Conservation (phyloP, 495 filamentous ascomycete genomes). For the Pyronema omphalodes region DNA sequence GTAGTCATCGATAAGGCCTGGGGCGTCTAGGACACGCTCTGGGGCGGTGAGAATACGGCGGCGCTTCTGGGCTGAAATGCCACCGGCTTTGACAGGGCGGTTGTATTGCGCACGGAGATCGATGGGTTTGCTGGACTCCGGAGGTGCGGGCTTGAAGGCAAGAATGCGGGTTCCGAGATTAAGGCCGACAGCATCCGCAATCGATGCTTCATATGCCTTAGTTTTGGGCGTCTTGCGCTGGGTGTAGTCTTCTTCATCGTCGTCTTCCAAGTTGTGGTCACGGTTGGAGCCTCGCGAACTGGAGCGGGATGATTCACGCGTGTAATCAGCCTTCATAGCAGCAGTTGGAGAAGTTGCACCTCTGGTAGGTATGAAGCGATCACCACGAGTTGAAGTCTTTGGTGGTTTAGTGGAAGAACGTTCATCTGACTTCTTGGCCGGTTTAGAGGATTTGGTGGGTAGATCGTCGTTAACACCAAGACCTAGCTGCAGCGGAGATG, state of each 20-base stretch:
- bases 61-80: slow-evolving; percentile 61
- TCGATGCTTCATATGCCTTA: slow-evolving; percentile 77
- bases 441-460: slow-evolving; percentile 55
- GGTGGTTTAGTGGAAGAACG: slow-evolving; percentile 35
- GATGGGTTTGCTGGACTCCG: slow-evolving; percentile 93
- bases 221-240: slow-evolving; percentile 65
- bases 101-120: slow-evolving; percentile 97
- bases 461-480: slow-evolving; percentile 85
- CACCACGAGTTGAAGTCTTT: slow-evolving; percentile 73
- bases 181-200: slow-evolving; percentile 84
- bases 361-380: slow-evolving; percentile 92
- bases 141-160: slow-evolving; percentile 93
- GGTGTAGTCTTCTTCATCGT: slow-evolving; percentile 37
- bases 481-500: slow-evolving; percentile 62
- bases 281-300: slow-evolving; percentile 30
- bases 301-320: slow-evolving; percentile 28
- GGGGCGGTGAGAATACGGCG: slow-evolving; percentile 84
- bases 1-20: slow-evolving; percentile 92
- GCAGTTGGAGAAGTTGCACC: slow-evolving; percentile 72
- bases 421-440: slow-evolving; percentile 53
- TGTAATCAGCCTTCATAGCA: slow-evolving; percentile 53
- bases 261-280: slow-evolving; percentile 8
- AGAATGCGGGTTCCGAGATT: slow-evolving; percentile 86
- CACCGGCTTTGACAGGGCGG: slow-evolving; percentile 60
- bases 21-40: slow-evolving; percentile 93